phyloP scores from a whole-genome alignment of 2,329 filamentous ascomycete species.

The Fusarium kyushuense region DNA sequence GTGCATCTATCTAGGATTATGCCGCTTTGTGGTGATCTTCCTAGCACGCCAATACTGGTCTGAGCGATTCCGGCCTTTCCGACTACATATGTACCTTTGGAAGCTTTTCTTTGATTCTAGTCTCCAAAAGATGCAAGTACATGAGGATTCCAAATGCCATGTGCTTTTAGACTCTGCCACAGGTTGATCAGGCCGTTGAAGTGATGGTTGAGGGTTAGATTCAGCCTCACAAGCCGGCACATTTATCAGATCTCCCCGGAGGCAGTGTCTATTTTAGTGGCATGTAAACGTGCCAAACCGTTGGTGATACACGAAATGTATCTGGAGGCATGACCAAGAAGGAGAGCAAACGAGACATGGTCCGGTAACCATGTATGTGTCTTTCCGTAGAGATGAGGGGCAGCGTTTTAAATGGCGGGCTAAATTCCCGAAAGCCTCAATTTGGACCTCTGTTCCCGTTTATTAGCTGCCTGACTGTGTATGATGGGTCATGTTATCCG shows the following conservation, averaged over 20 bases:
- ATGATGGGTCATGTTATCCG: not conserved
- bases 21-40: not conserved
- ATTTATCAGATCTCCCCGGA: not conserved
- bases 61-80: conserved; percentile 11
- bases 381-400: conserved; percentile 18
- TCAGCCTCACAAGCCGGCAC: not conserved
- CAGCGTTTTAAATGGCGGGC: conserved; percentile 14
- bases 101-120: conserved; percentile 12
- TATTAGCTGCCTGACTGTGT: not conserved
- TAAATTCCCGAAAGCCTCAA: conserved; percentile 28
- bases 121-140: not conserved
- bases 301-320: conserved; percentile 20
- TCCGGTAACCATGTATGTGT: not conserved
- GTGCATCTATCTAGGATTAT: conserved; percentile 4
- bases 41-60: conserved; percentile 6
- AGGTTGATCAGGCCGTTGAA: not conserved
- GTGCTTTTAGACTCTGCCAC: not conserved
- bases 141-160: conserved; percentile 2
- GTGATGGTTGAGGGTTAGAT: not conserved
- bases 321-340: conserved; percentile 21
- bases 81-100: not conserved
- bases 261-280: not conserved
- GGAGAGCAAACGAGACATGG: conserved; percentile 2
- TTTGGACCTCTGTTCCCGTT: not conserved
- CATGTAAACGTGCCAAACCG: not conserved